phyloP scores from a whole-genome alignment of 768 basidiomycete genomes.

The Xanthoconium purpureum region DNA sequence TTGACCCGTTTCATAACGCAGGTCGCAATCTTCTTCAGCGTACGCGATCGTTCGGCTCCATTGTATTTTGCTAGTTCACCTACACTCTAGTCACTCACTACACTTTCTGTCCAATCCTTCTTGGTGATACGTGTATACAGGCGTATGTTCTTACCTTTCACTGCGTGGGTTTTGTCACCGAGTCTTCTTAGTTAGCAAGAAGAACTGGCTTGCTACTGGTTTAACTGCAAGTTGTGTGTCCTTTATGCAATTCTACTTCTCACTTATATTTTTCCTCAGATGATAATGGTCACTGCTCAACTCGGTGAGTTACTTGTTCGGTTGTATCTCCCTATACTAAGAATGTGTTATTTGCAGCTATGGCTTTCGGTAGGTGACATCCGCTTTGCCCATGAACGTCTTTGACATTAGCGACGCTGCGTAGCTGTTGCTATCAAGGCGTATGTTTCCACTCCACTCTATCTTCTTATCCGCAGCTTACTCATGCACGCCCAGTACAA shows the following conservation, averaged over 20 bases:
- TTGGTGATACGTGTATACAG: constrained; percentile 48
- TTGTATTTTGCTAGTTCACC: background rate
- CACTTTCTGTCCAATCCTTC: constrained; percentile 54
- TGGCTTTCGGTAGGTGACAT: constrained; percentile 31
- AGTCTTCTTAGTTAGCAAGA: constrained; percentile 44
- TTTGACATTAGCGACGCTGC: constrained; percentile 1
- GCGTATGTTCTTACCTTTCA: constrained; percentile 23
- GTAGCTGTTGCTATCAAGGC: constrained; percentile 36
- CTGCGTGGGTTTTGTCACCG: background rate
- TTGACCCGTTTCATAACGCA: constrained; percentile 21
- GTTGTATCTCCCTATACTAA: constrained; percentile 1
- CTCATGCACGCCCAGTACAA: constrained; percentile 25
- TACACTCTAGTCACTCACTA: constrained; percentile 36
- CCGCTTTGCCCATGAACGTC: background rate
- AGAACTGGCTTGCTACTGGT: constrained; percentile 36
- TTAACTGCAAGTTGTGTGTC: constrained; percentile 23
- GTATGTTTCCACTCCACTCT: constrained; percentile 25
- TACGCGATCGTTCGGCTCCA: background rate
- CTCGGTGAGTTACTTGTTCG: constrained; percentile 27
- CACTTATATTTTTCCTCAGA: constrained; percentile 1
- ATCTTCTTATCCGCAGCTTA: background rate
- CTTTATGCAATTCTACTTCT: background rate
- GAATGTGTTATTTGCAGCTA: constrained; percentile 14
- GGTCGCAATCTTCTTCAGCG: constrained; percentile 44
- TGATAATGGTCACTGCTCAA: constrained; percentile 36